Conservation (phyloP, 1,284 basidiomycete genomes). For the Xerocomus amazonicus region DNA sequence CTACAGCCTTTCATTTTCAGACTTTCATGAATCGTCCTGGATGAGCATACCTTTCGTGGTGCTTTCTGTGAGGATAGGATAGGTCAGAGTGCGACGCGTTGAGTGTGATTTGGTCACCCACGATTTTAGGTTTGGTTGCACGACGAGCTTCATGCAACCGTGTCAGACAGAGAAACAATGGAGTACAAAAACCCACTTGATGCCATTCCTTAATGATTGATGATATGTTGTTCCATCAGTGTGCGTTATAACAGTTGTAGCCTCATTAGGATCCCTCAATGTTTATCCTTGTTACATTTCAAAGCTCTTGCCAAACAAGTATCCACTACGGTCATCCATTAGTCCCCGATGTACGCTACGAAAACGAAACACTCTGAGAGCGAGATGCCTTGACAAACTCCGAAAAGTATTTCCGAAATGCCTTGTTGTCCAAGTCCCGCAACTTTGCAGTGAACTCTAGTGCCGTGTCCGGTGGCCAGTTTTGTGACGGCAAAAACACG, state of each 20-base stretch:
- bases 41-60: constrained; percentile 45
- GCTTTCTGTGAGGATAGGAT: constrained; percentile 43
- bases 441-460: constrained; percentile 78
- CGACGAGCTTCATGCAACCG: constrained; percentile 35
- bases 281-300: constrained; percentile 1
- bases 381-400: constrained; percentile 78
- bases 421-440: constrained; percentile 74
- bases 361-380: constrained; percentile 47
- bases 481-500: constrained; percentile 84
- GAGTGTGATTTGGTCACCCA: constrained; percentile 34
- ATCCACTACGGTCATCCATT: too few species aligned
- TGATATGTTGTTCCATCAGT: constrained; percentile 19
- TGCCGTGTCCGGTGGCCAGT: constrained; percentile 79
- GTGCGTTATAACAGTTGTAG: constrained; percentile 1
- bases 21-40: background rate
- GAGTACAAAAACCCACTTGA: constrained; percentile 35
- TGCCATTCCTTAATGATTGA: constrained; percentile 35
- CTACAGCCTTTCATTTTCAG: constrained; percentile 34
- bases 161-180: constrained; percentile 1
- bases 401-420: constrained; percentile 86
- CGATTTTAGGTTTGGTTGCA: constrained; percentile 47
- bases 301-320: constrained; percentile 33
- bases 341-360: constrained; percentile 47
- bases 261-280: constrained; percentile 24
- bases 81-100: constrained; percentile 19